Conservation (phyloP, 352 stramenopile genomes). For the Blastocystis sp. region DNA sequence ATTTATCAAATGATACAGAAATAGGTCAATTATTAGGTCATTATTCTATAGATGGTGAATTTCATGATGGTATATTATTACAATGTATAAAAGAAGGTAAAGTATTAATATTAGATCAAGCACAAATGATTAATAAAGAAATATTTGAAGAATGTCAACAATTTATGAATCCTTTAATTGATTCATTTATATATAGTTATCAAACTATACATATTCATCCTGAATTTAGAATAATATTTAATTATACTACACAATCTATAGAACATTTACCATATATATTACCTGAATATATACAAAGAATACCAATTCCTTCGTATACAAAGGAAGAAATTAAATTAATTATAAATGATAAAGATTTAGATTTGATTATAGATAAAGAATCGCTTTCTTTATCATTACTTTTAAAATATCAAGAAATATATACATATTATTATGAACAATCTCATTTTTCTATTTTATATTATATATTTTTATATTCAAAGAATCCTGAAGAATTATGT, state of each 20-base stretch:
- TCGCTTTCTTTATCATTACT: too few relatives aligned
- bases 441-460: too few relatives aligned
- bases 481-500: too few relatives aligned
- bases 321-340: too few relatives aligned
- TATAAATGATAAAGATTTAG: too few relatives aligned
- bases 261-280: too few relatives aligned
- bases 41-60: background rate
- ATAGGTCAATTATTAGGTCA: background rate
- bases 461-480: too few relatives aligned
- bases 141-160: slow-evolving; percentile 1
- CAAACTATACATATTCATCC: background rate
- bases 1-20: slow-evolving; percentile 21
- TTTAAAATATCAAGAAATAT: too few relatives aligned
- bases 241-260: slow-evolving; percentile 14
- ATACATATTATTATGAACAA: too few relatives aligned
- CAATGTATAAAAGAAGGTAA: slow-evolving; percentile 1
- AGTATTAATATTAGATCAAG: slow-evolving; percentile 17
- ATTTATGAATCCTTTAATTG: slow-evolving; percentile 17
- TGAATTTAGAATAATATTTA: slow-evolving; percentile 12
- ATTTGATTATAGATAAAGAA: too few relatives aligned
- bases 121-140: slow-evolving; percentile 15
- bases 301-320: too few relatives aligned
- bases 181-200: background rate
- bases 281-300: too few relatives aligned
- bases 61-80: background rate